Evolutionary conservation across 805 yeast species (phyloP).

Genomic region (Kurtzmaniella cleridarum): DNA sequence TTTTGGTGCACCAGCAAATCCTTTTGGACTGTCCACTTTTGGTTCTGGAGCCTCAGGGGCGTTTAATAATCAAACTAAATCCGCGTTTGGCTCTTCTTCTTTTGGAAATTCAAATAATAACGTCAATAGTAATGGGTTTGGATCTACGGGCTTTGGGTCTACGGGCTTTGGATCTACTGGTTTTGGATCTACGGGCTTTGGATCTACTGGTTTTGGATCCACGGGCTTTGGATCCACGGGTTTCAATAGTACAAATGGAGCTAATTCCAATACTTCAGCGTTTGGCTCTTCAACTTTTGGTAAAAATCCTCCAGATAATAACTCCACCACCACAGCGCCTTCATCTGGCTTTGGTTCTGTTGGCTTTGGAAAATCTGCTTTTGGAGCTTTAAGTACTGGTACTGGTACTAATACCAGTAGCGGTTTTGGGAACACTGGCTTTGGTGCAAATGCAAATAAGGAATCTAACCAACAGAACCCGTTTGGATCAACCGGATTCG

Average conservation of each 20-base stretch:
- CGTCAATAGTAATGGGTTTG: not conserved
- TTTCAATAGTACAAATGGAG: conserved; percentile 3
- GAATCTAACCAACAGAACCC: not conserved
- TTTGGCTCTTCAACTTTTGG: conserved; percentile 6
- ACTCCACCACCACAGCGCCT: conserved; percentile 6
- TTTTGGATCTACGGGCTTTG: conserved; percentile 12
- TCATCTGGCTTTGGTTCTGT: conserved; percentile 8
- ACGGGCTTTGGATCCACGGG: too few relatives aligned
- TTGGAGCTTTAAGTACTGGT: conserved; percentile 4
- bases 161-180: conserved; percentile 2
- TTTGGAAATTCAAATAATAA: not conserved
- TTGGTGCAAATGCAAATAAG: conserved; percentile 3
- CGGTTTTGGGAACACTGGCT: conserved; percentile 7
- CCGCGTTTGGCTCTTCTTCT: not conserved
- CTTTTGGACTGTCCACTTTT: conserved; percentile 4
- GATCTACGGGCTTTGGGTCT: conserved; percentile 1
- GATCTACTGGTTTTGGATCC: conserved; percentile 5
- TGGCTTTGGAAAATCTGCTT: conserved; percentile 6
- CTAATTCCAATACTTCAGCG: conserved; percentile 4
- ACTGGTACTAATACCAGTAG: conserved; percentile 1
- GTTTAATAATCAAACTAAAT: not conserved
- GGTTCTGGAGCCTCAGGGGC: conserved; percentile 2
- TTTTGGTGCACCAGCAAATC: conserved; percentile 7
- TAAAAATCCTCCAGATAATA: conserved; percentile 8
- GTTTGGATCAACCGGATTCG: conserved; percentile 6